phyloP scores from a whole-genome alignment of 306 rosid genomes.

The Begonia fuchsioides region DNA sequence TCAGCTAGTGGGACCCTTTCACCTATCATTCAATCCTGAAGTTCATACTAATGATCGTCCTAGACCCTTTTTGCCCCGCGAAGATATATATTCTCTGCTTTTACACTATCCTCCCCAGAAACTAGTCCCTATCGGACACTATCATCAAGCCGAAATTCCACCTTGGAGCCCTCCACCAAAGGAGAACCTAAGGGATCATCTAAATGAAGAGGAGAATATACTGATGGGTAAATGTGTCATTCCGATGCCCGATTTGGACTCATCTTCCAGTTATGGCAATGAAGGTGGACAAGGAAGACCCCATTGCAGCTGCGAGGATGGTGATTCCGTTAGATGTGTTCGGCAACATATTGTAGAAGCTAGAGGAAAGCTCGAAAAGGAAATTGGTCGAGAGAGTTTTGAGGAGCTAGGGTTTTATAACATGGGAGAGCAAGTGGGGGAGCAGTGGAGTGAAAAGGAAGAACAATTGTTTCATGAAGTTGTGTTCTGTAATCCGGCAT shows the following conservation, averaged over 20 bases:
- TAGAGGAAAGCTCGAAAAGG: conserved; percentile 33
- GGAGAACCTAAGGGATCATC: neutral
- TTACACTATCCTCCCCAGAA: conserved; percentile 60
- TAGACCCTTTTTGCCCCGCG: conserved; percentile 39
- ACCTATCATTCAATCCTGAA: conserved; percentile 33
- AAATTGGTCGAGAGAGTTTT: conserved; percentile 34
- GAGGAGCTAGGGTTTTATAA: conserved; percentile 41
- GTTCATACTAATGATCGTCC: conserved; percentile 43
- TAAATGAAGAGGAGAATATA: conserved; percentile 27
- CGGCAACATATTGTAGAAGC: conserved; percentile 53
- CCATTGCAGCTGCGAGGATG: conserved; percentile 54
- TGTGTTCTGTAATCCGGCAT: conserved; percentile 54
- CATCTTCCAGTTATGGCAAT: conserved; percentile 4
- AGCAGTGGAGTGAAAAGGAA: conserved; percentile 54
- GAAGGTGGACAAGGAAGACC: conserved; percentile 52
- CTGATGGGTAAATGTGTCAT: conserved; percentile 51
- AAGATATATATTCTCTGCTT: conserved; percentile 53
- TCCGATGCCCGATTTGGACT: conserved; percentile 54
- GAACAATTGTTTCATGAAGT: conserved; percentile 50
- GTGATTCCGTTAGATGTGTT: conserved; percentile 46
- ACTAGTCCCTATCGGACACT: conserved; percentile 39
- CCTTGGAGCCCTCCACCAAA: conserved; percentile 22
- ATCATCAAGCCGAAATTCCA: conserved; percentile 68
- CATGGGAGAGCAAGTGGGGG: conserved; percentile 80
- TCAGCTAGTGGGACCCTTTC: conserved; percentile 22